phyloP scores from a whole-genome alignment of 2,329 filamentous ascomycete species.

The Pseudopithomyces chartarum region DNA sequence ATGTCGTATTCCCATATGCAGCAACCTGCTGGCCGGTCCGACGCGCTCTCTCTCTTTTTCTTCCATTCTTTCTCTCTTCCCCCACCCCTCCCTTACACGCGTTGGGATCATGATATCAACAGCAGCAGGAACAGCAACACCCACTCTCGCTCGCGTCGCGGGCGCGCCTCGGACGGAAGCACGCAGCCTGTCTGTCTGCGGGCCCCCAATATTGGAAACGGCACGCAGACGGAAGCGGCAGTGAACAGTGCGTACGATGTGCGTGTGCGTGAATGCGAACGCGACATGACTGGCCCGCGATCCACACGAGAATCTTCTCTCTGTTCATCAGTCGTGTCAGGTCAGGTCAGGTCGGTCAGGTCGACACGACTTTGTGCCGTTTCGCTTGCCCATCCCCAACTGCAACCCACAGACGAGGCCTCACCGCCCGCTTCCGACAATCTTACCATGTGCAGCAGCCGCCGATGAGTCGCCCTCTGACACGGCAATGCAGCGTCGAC shows the following conservation, averaged over 20 bases:
- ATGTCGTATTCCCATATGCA: neutral
- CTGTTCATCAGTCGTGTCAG: constrained; percentile 14
- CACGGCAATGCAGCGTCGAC: constrained; percentile 8
- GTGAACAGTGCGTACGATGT: constrained; percentile 22
- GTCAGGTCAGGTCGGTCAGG: too few relatives aligned
- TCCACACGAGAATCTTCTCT: constrained; percentile 24
- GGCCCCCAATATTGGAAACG: constrained; percentile 39
- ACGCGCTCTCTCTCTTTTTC: too few relatives aligned
- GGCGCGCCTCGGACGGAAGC: constrained; percentile 26
- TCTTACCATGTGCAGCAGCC: constrained; percentile 6
- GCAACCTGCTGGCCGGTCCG: too few relatives aligned
- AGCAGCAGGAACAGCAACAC: neutral
- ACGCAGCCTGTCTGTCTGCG: constrained; percentile 26
- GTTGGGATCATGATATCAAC: neutral
- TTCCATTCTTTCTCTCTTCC: neutral
- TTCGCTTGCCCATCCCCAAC: neutral
- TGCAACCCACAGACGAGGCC: neutral
- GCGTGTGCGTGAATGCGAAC: constrained; percentile 22
- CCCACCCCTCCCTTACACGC: neutral
- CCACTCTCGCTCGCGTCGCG: constrained; percentile 5
- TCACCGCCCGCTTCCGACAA: constrained; percentile 13
- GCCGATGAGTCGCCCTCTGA: constrained; percentile 22
- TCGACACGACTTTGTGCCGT: too few relatives aligned
- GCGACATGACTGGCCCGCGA: constrained; percentile 21
- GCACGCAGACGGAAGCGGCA: constrained; percentile 37